phyloP scores from a whole-genome alignment of 2,329 filamentous ascomycete species.

The Aspergillus candidus region DNA sequence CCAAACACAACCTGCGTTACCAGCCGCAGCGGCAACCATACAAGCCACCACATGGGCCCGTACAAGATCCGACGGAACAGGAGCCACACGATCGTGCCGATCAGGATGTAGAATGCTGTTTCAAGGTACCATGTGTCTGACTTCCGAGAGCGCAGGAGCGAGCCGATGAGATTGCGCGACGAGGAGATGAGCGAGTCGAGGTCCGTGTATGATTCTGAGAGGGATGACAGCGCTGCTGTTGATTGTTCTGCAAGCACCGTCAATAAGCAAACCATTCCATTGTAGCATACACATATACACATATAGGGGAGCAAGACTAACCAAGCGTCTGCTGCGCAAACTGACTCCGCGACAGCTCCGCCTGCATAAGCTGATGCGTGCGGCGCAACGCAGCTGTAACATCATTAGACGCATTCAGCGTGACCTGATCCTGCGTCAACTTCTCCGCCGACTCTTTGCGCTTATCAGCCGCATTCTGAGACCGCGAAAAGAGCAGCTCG shows the following conservation, averaged over 20 bases:
- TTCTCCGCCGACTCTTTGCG: slow-evolving; percentile 39
- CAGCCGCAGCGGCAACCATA: slow-evolving; percentile 73
- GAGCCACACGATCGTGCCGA: slow-evolving; percentile 75
- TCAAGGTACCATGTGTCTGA: slow-evolving; percentile 97
- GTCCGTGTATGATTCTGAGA: slow-evolving; percentile 73
- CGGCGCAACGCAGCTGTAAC: slow-evolving; percentile 77
- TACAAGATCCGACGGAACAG: slow-evolving; percentile 79
- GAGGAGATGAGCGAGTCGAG: slow-evolving; percentile 71
- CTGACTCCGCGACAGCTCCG: slow-evolving; percentile 76
- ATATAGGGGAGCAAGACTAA: slow-evolving; percentile 14
- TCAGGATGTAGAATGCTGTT: slow-evolving; percentile 76
- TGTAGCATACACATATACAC: not conserved
- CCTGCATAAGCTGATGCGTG: slow-evolving; percentile 79
- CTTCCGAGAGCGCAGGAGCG: slow-evolving; percentile 81
- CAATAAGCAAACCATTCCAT: no score
- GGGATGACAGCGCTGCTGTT: slow-evolving; percentile 70
- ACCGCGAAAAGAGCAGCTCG: slow-evolving; percentile 62
- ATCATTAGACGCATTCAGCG: slow-evolving; percentile 69
- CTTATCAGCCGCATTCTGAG: slow-evolving; percentile 21
- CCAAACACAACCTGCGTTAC: slow-evolving; percentile 55
- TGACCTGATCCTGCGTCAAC: slow-evolving; percentile 64
- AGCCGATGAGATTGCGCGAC: slow-evolving; percentile 68
- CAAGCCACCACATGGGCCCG: slow-evolving; percentile 82
- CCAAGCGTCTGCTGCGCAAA: slow-evolving; percentile 82
- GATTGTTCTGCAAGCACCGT: slow-evolving; percentile 53